phyloP scores from a whole-genome alignment of 2,329 filamentous ascomycete species.

The Plectosphaerella cucumerina region DNA sequence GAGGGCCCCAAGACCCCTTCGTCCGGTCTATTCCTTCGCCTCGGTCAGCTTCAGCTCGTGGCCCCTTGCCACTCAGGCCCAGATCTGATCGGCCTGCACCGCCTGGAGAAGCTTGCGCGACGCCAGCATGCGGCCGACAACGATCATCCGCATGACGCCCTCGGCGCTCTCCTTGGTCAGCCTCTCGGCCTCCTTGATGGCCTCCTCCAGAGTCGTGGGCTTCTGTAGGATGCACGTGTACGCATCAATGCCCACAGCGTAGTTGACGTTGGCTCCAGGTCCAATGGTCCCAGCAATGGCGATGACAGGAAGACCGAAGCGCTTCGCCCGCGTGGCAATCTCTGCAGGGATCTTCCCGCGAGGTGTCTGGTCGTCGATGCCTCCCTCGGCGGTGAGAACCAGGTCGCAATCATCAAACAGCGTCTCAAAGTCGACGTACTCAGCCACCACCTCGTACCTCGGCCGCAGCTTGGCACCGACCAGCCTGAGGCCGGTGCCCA shows the following conservation, averaged over 20 bases:
- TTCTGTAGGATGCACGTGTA: slow-evolving; percentile 27
- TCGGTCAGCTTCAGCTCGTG: not conserved
- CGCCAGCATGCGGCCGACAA: slow-evolving; percentile 23
- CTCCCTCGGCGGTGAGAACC: slow-evolving; percentile 49
- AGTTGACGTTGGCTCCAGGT: slow-evolving; percentile 25
- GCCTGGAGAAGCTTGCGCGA: slow-evolving; percentile 5
- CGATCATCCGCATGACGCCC: slow-evolving; percentile 26
- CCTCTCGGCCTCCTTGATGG: slow-evolving; percentile 22
- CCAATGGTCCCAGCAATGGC: slow-evolving; percentile 33
- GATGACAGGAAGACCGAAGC: slow-evolving; percentile 38
- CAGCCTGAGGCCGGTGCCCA: slow-evolving; percentile 45
- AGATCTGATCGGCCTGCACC: slow-evolving; percentile 1
- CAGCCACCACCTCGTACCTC: slow-evolving; percentile 44
- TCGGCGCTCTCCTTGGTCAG: slow-evolving; percentile 27
- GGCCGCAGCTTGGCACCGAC: slow-evolving; percentile 41
- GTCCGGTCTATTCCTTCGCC: not conserved
- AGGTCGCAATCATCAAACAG: slow-evolving; percentile 44
- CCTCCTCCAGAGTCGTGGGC: slow-evolving; percentile 24
- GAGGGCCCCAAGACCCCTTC: not conserved
- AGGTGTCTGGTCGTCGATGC: slow-evolving; percentile 46
- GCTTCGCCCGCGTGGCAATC: slow-evolving; percentile 42
- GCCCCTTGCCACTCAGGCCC: not conserved
- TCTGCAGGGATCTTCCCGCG: slow-evolving; percentile 50
- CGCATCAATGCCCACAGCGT: slow-evolving; percentile 27
- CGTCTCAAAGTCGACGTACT: slow-evolving; percentile 42